Evolutionary conservation across 2,329 filamentous ascomycete species (phyloP).

Genomic region (Sarocladium oryzae): DNA sequence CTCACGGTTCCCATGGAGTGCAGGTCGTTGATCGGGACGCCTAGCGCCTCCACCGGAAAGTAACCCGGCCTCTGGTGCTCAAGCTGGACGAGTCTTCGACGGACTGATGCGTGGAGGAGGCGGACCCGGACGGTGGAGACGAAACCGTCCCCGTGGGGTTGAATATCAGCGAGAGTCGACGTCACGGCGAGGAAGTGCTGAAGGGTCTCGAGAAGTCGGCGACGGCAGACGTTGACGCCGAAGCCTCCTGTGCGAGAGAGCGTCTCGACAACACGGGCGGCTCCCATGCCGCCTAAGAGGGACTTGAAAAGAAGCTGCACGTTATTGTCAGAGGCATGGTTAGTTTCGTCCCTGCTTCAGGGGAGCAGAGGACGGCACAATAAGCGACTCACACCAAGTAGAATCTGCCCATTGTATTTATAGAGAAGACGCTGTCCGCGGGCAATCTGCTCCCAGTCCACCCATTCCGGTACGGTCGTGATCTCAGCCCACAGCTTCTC

Average conservation of each 20-base stretch:
- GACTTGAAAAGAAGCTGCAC: conserved; percentile 55
- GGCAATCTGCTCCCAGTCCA: conserved; percentile 69
- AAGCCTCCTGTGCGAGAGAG: conserved; percentile 70
- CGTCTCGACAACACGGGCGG: conserved; percentile 67
- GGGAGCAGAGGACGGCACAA: background rate
- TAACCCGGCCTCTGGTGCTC: conserved; percentile 49
- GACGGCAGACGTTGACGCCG: conserved; percentile 57
- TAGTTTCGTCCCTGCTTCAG: background rate
- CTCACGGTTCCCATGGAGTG: conserved; percentile 67
- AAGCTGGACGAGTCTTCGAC: conserved; percentile 54
- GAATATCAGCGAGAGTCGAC: conserved; percentile 54
- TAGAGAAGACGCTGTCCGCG: conserved; percentile 74
- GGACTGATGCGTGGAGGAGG: conserved; percentile 58
- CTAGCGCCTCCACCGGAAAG: conserved; percentile 50
- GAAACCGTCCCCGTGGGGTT: conserved; percentile 52
- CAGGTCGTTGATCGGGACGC: conserved; percentile 67
- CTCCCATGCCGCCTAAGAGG: conserved; percentile 64
- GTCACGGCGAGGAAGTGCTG: conserved; percentile 71
- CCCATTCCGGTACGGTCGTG: conserved; percentile 64
- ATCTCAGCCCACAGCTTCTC: conserved; percentile 58
- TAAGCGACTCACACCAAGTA: conserved; percentile 45
- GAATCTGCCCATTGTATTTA: conserved; percentile 61
- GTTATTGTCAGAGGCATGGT: no score
- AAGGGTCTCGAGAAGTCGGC: conserved; percentile 61
- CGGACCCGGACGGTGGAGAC: conserved; percentile 57